A percentile compares a stretch with the other conserved stretches of the same genome.
These are phyloP conservation scores for Amniculicola lignicola DNA, from an alignment of 495 filamentous ascomycete species.

Conservation along the genomic window DNA sequence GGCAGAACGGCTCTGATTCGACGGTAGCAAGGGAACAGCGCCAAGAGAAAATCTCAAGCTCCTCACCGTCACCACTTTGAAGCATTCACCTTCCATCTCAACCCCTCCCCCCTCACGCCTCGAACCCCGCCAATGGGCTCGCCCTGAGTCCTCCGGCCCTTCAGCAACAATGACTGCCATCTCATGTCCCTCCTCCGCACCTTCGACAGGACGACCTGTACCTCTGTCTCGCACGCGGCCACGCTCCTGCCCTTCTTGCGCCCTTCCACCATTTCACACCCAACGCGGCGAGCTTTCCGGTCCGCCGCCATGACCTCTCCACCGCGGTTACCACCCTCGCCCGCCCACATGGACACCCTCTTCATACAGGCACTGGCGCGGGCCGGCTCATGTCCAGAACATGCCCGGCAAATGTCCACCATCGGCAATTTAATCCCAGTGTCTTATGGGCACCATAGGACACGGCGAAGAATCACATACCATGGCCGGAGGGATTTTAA, in stretches of 20 bases:
- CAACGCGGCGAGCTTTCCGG: constrained; percentile 9
- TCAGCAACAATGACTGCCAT: constrained; percentile 60
- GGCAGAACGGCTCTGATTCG: too few relatives aligned
- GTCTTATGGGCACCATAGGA: constrained; percentile 18
- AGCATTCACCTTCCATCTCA: too few relatives aligned
- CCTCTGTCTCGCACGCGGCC: constrained; percentile 48
- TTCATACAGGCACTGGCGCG: constrained; percentile 65
- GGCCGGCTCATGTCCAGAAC: constrained; percentile 60
- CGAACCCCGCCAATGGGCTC: constrained; percentile 10
- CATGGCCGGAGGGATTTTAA: constrained; percentile 8
- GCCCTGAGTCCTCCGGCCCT: neutral
- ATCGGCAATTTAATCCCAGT: neutral
- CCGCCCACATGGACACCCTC: constrained; percentile 48
- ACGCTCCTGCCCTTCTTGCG: constrained; percentile 44
- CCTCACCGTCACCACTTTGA: too few relatives aligned
- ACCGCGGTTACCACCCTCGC: constrained; percentile 9
- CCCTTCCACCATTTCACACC: constrained; percentile 24
- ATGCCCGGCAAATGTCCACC: constrained; percentile 39
- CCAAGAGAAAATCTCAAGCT: too few relatives aligned
- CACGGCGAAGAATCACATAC: constrained; percentile 19
- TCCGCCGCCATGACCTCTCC: neutral
- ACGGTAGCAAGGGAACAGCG: too few relatives aligned
- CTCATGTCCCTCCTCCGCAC: constrained; percentile 63
- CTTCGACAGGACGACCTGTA: constrained; percentile 50
- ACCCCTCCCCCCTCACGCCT: neutral